Evolutionary conservation across 2,329 filamentous ascomycete species (phyloP), one percentile per base, ranked within the genome.

Genomic region (Microdochium trichocladiopsis): DNA sequence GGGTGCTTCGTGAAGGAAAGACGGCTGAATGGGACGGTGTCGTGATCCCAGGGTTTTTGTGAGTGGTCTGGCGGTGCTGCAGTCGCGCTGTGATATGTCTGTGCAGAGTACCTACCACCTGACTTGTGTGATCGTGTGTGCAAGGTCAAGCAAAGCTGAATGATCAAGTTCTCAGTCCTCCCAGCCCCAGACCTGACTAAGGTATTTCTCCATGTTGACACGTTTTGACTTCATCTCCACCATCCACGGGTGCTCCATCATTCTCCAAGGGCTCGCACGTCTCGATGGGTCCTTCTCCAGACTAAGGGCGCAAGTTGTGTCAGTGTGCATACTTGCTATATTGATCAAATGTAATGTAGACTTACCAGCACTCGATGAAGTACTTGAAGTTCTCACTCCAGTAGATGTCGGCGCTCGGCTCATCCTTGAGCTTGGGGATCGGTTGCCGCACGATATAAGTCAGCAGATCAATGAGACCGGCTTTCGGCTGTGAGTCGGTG

Each of bases 171-270:
- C 41, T 45, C 18, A 45, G 41, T 90, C 84, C 58, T 94, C 86
- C 94, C 94, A 99, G 54, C 92, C 94, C 94, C 94, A 99, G 45
- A 99, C 94, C 62, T 94, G 91, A 55, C 86, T 84, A 54, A 99
- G 80, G 71, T 96, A 99, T 63, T 91, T 88, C 58, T 84, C 84
- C 92, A 99, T 97, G 71, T 97, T 97, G 67, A 99, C 94, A 61
- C 94, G 90, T 77, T 96, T 97, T 51, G 83, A 79, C 63, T 87
- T 87, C 90, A 97, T 97, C 64, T 99, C 94, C 43, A 90, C 76
- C 86, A 99, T 96, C 94, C 94, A 99, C 2, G 94, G 94, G 72
- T 99, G 94, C 66, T 99, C 94, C 57, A 96, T 82, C 92, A 99
- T 99, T 63, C 93, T 89, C 94, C 94, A 99, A 12, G 94, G 94